A percentile compares a stretch with the other conserved stretches of the same genome.
Evolutionary conservation across 2,329 filamentous ascomycete genomes (phyloP).

Genomic region (Neonectria hederae): DNA sequence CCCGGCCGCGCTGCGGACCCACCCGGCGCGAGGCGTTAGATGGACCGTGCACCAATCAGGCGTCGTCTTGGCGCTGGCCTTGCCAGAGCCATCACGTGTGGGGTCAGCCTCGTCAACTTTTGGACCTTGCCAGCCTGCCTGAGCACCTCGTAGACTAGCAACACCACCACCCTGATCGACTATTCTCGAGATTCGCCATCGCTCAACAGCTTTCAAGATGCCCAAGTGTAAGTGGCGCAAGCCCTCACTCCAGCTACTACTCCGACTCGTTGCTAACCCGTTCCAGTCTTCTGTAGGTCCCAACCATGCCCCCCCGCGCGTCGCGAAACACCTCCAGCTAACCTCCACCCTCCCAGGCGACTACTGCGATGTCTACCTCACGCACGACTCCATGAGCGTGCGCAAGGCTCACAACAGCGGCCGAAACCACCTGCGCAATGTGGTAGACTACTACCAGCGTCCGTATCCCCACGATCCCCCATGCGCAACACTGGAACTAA

Average conservation of each 20-base stretch:
- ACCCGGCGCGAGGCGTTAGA: slow-evolving; percentile 25
- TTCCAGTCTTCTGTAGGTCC: slow-evolving; percentile 38
- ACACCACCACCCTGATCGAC: slow-evolving; percentile 22
- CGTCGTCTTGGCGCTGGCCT: slow-evolving; percentile 34
- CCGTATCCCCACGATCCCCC: slow-evolving; percentile 41
- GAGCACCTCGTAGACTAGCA: slow-evolving; percentile 5
- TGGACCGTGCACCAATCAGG: slow-evolving; percentile 32
- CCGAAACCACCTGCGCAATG: slow-evolving; percentile 95
- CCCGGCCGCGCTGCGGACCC: slow-evolving; percentile 40
- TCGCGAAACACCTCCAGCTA: slow-evolving; percentile 30
- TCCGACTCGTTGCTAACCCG: slow-evolving; percentile 48
- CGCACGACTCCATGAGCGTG: slow-evolving; percentile 99
- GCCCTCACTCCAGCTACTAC: slow-evolving; percentile 19
- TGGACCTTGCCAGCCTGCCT: slow-evolving; percentile 30
- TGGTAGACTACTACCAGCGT: slow-evolving; percentile 99
- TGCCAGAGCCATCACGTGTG: slow-evolving; percentile 43
- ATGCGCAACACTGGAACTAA: slow-evolving; percentile 17
- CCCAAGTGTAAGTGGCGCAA: slow-evolving; percentile 78
- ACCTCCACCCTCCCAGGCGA: slow-evolving; percentile 66
- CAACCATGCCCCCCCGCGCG: slow-evolving; percentile 16
- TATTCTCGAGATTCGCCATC: slow-evolving; percentile 24
- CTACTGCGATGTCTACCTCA: slow-evolving; percentile 99
- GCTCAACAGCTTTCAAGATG: slow-evolving; percentile 65
- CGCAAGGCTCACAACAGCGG: slow-evolving; percentile 98
- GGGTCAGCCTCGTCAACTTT: slow-evolving; percentile 43